Conservation (phyloP, 805 yeast species). For the Candida stauntonica region DNA sequence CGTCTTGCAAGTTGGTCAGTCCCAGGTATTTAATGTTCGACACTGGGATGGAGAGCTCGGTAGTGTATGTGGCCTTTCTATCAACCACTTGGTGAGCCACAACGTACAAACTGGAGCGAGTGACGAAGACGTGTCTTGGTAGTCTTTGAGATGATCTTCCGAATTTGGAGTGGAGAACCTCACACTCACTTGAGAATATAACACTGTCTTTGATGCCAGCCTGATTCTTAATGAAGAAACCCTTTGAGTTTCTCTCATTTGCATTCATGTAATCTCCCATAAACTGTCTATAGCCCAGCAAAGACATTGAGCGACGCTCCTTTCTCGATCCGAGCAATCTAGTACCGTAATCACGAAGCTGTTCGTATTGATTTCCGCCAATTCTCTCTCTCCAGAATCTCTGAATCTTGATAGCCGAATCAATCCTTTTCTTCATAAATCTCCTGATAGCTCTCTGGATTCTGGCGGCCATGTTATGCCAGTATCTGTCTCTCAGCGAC, state of each 20-base stretch:
- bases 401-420: conserved; percentile 80
- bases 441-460: conserved; percentile 97
- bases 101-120: conserved; percentile 57
- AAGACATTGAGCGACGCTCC: conserved; percentile 84
- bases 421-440: conserved; percentile 72
- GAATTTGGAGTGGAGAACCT: conserved; percentile 75
- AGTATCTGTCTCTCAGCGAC: conserved; percentile 92
- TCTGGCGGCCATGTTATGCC: conserved; percentile 97
- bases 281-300: conserved; percentile 82
- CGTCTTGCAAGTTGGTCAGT: conserved; percentile 77
- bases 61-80: conserved; percentile 49
- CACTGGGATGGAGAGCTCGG: conserved; percentile 63
- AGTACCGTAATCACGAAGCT: conserved; percentile 82
- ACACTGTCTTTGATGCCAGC: conserved; percentile 67
- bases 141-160: conserved; percentile 86
- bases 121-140: conserved; percentile 68
- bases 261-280: conserved; percentile 94
- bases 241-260: conserved; percentile 70
- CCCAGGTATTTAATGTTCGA: conserved; percentile 56
- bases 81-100: conserved; percentile 71
- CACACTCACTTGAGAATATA: conserved; percentile 79
- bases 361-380: conserved; percentile 78
- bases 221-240: conserved; percentile 67
- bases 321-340: conserved; percentile 66
- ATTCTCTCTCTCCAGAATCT: conserved; percentile 75